Evolutionary conservation across 1,139 yeast species (phyloP), one percentile per base, ranked within the genome.

Genomic region (Candida neerlandica): DNA sequence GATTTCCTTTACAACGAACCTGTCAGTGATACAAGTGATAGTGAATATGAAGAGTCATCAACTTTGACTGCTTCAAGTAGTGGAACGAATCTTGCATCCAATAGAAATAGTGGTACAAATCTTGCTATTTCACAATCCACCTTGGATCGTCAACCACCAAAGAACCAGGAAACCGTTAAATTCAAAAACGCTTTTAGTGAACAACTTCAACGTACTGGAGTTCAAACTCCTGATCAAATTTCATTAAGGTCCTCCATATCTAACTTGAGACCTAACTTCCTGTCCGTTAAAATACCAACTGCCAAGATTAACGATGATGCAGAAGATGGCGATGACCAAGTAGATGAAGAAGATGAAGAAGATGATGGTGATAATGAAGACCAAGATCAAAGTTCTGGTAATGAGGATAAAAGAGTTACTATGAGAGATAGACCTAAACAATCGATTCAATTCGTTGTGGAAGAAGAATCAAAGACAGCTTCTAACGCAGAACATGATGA

Each of bases 241-340:
- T 73, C 78, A 3, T 61, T 62, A 35, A 65, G 65, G 52, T 73
- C 75, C 3, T 66, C 70, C 1, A 61, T 60, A 53, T 69, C 72
- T 45, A 73, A 66, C 63, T 72, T 64, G 61, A 75, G 82, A 44
- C 95, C 96, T 0, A 84, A 85, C 48, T 90, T 90, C 61, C 82
- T 89, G 39, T 88, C 96, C 1, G 85, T 84, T 46, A 86, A 90
- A 44, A 80, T 89, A 47, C 96, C 96, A 1, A 80, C 82, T 50
- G 83, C 96, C 0, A 82, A 79, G 56, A 79, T 89, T 1, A 70
- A 84, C 43, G 90, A 85, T 50, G 88, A 85, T 47, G 89, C 86
- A 0, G 64, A 61, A 30, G 56, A 52, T 37, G 60, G 53, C 32
- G 57, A 51, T 15, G 66, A 58, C 1, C 66, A 57, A 1, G 63